Evolutionary conservation across 1,284 basidiomycete genomes (phyloP).

Genomic region (Cystobasidium slooffiae): DNA sequence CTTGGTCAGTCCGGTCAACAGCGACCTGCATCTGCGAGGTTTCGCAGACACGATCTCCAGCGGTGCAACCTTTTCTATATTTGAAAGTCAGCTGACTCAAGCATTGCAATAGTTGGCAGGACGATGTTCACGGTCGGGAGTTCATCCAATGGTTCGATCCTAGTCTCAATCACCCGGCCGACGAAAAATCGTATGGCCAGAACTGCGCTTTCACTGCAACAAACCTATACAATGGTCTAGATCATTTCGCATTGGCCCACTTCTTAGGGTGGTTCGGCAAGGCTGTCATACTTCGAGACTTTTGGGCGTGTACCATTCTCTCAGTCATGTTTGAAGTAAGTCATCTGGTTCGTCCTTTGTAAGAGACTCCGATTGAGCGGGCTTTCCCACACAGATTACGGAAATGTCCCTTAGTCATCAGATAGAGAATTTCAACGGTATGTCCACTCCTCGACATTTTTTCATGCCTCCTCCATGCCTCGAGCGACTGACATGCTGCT

Average conservation of each 20-base stretch:
- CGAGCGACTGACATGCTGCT: slow-evolving; percentile 88
- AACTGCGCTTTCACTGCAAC: slow-evolving; percentile 30
- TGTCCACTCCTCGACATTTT: slow-evolving; percentile 46
- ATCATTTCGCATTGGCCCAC: slow-evolving; percentile 81
- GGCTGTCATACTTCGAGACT: slow-evolving; percentile 78
- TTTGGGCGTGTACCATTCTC: slow-evolving; percentile 86
- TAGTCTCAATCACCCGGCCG: slow-evolving; percentile 5
- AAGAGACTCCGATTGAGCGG: background rate
- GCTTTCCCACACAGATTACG: slow-evolving; percentile 23
- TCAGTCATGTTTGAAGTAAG: slow-evolving; percentile 73
- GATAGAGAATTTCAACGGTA: slow-evolving; percentile 72
- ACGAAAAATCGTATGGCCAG: slow-evolving; percentile 28
- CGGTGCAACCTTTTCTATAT: background rate
- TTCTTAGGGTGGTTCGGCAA: slow-evolving; percentile 84
- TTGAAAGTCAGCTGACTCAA: background rate
- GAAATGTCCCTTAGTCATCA: slow-evolving; percentile 68
- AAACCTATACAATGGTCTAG: slow-evolving; percentile 68
- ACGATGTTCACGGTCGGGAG: slow-evolving; percentile 29
- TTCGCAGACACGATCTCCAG: no score
- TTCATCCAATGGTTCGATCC: slow-evolving; percentile 39
- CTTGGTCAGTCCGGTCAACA: no score
- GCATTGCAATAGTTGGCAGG: slow-evolving; percentile 21
- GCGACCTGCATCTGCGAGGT: no score
- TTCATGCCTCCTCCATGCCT: slow-evolving; percentile 63
- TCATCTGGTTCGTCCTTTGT: background rate